Conservation (phyloP, 805 yeast genomes). For the Yamadazyma endophytica region DNA sequence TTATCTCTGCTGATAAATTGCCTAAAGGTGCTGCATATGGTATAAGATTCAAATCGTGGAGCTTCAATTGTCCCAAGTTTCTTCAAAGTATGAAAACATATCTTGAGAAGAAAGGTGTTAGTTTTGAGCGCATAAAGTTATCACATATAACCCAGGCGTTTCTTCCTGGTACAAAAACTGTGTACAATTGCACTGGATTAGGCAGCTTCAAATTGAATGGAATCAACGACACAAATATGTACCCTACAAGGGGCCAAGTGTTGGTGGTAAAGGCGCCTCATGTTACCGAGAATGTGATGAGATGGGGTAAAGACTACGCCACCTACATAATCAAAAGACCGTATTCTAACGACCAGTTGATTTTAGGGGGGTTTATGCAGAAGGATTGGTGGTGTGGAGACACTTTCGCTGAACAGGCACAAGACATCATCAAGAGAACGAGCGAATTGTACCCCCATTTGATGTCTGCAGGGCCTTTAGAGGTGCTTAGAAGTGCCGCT, state of each 20-base stretch:
- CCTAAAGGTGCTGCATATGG: conserved; percentile 57
- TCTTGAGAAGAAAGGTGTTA: conserved; percentile 47
- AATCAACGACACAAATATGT: conserved; percentile 55
- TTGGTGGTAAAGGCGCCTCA: conserved; percentile 71
- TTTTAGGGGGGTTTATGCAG: conserved; percentile 74
- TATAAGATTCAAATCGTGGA: conserved; percentile 55
- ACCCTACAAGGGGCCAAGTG: conserved; percentile 80
- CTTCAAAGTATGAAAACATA: conserved; percentile 43
- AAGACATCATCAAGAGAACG: conserved; percentile 59
- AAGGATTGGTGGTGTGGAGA: conserved; percentile 60
- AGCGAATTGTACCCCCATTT: conserved; percentile 49
- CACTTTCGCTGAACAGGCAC: conserved; percentile 53
- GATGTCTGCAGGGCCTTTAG: conserved; percentile 34
- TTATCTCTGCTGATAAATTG: conserved; percentile 33
- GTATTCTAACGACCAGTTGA: conserved; percentile 56
- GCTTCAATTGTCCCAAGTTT: conserved; percentile 68
- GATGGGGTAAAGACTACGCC: conserved; percentile 56
- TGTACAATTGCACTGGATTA: conserved; percentile 76
- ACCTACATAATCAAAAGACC: conserved; percentile 75
- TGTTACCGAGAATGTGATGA: conserved; percentile 49
- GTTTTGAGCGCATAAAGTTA: conserved; percentile 42
- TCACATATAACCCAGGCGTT: conserved; percentile 57
- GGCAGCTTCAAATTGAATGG: conserved; percentile 66
- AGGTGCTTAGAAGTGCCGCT: conserved; percentile 61
- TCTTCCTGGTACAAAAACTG: conserved; percentile 32